Evolutionary conservation across 1,139 yeast genomes (phyloP).

Genomic region (Candida neerlandica): DNA sequence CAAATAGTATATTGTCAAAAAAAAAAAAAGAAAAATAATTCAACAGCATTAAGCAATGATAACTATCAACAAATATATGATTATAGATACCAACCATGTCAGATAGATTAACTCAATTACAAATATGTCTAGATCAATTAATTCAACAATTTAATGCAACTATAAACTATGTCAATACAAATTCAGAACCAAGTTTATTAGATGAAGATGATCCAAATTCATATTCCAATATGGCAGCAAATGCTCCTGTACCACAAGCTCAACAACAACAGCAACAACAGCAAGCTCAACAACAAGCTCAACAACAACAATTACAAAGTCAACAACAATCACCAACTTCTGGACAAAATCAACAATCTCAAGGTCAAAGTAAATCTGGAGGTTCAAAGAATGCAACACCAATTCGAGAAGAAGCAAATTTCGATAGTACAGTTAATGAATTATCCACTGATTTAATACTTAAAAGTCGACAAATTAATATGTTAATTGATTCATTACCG

Average conservation of each 20-base stretch:
- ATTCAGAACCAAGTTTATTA: slow-evolving; percentile 41
- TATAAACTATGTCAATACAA: slow-evolving; percentile 73
- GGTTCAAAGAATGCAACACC: slow-evolving; percentile 18
- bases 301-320: slow-evolving; percentile 12
- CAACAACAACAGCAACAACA: slow-evolving; percentile 20
- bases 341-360: slow-evolving; percentile 19
- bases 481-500: slow-evolving; percentile 85
- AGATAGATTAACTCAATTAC: slow-evolving; percentile 90
- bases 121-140: slow-evolving; percentile 87
- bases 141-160: slow-evolving; percentile 93
- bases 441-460: slow-evolving; percentile 81
- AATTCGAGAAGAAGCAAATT: slow-evolving; percentile 25
- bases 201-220: slow-evolving; percentile 45
- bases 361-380: slow-evolving; percentile 29
- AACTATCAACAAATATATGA: no score
- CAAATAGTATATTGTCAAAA: no score
- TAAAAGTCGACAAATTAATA: slow-evolving; percentile 83
- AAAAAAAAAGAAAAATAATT: no score
- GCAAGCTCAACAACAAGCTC: slow-evolving; percentile 14
- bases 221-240: slow-evolving; percentile 44
- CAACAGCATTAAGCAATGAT: no score
- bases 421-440: slow-evolving; percentile 65
- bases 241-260: slow-evolving; percentile 48
- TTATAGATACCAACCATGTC: slow-evolving; percentile 50
- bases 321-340: slow-evolving; percentile 11